phyloP scores from a whole-genome alignment of 495 filamentous ascomycete species.

The Usnea hakonensis region DNA sequence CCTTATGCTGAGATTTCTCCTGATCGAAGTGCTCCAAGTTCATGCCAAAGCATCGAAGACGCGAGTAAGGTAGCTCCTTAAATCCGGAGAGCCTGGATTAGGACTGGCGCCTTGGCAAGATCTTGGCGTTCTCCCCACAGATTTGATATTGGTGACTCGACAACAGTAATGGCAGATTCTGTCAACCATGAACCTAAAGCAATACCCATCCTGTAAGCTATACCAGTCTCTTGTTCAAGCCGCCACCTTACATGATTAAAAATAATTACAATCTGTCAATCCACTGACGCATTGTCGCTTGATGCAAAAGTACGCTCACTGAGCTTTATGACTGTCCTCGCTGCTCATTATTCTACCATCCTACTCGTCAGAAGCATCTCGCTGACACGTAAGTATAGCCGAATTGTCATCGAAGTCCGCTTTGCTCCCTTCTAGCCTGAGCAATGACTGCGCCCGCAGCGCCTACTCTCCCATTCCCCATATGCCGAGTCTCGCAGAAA shows the following conservation, averaged over 20 bases:
- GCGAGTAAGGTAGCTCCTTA: no score
- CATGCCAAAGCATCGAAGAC: no score
- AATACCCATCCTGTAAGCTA: not conserved
- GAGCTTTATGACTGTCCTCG: slow-evolving; percentile 15
- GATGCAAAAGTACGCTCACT: slow-evolving; percentile 19
- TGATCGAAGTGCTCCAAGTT: no score
- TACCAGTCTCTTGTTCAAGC: not conserved
- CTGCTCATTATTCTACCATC: not conserved
- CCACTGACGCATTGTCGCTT: slow-evolving; percentile 54
- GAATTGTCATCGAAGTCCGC: not conserved
- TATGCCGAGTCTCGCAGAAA: slow-evolving; percentile 58
- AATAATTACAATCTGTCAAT: slow-evolving; percentile 79
- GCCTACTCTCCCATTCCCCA: slow-evolving; percentile 58
- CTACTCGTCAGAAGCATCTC: not conserved
- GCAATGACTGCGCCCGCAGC: slow-evolving; percentile 21
- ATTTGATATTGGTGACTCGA: no score
- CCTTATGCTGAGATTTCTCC: no score
- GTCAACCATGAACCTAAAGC: not conserved
- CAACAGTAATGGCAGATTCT: no score
- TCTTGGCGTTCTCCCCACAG: not conserved
- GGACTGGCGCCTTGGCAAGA: not conserved
- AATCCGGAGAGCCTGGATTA: not conserved
- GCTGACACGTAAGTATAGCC: not conserved
- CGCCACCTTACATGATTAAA: slow-evolving; percentile 18
- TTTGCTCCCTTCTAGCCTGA: not conserved